Percentiles rank a stretch among this genome's conserved stretches.
Evolutionary conservation across 768 basidiomycete species (phyloP).

Genomic region (Polyporus arcularius): DNA sequence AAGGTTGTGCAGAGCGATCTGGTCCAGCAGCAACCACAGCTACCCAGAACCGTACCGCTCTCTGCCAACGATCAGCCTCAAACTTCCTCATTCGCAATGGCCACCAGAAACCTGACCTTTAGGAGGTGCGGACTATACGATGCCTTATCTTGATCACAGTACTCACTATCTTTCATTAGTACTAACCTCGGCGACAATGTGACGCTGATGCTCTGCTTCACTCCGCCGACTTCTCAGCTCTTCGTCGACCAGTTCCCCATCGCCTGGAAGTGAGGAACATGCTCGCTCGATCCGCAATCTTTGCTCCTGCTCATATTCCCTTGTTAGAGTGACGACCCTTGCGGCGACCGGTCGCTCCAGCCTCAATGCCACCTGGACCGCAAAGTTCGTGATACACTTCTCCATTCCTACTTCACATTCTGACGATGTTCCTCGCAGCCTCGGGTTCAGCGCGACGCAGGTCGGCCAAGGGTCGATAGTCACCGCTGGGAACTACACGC

Average conservation of each 20-base stretch:
- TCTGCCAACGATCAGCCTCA: background rate
- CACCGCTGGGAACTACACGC: conserved; percentile 8
- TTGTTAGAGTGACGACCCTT: conserved; percentile 7
- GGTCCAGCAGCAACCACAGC: too few relatives aligned
- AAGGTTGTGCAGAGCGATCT: too few relatives aligned
- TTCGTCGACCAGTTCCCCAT: conserved; percentile 4
- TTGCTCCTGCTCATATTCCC: too few relatives aligned
- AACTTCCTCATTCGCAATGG: background rate
- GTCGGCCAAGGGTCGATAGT: background rate
- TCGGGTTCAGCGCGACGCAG: conserved; percentile 3
- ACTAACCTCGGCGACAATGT: conserved; percentile 12
- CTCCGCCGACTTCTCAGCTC: background rate
- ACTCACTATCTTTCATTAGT: background rate
- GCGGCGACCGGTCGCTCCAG: conserved; percentile 1
- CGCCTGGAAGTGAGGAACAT: conserved; percentile 18
- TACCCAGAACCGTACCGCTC: too few relatives aligned
- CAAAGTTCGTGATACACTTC: background rate
- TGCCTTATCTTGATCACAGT: background rate
- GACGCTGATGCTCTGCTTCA: conserved; percentile 11
- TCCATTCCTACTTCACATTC: background rate
- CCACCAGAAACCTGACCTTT: conserved; percentile 5
- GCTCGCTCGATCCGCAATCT: too few relatives aligned
- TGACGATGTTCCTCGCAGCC: background rate
- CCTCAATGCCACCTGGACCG: conserved; percentile 1
- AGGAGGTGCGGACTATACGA: background rate